Percentiles rank a stretch among this genome's conserved stretches.
These are phyloP conservation scores for Acanthamoeba quina DNA, from an alignment of 208 protist species.

Conservation along the genomic window DNA sequence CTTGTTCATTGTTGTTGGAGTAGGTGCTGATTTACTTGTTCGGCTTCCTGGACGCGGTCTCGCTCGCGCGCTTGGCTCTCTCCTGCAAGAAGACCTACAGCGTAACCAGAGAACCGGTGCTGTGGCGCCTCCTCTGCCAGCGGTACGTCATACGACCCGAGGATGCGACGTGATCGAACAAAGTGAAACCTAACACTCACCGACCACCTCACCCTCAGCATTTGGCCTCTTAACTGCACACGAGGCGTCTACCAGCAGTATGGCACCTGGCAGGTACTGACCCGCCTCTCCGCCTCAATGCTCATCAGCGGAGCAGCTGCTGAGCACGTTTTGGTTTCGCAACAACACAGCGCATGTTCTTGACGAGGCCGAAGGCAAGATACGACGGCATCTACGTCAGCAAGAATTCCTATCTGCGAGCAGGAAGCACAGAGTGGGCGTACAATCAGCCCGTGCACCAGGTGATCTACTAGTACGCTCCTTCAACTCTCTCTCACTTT, in stretches of 20 bases:
- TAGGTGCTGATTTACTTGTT: background rate
- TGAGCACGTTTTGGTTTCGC: background rate
- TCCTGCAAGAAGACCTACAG: constrained; percentile 24
- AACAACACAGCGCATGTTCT: background rate
- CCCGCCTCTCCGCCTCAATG: background rate
- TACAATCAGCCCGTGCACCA: constrained; percentile 64
- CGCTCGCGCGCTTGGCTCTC: background rate
- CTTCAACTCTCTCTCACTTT: background rate
- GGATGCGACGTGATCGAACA: background rate
- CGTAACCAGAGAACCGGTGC: background rate
- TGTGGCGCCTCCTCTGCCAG: constrained; percentile 41
- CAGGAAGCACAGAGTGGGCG: constrained; percentile 43
- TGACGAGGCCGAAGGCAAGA: background rate
- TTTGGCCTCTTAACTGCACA: background rate
- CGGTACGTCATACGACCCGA: background rate
- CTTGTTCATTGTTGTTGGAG: background rate
- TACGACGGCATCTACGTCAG: constrained; percentile 62
- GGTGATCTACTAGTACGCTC: constrained; percentile 52
- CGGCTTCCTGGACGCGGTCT: constrained; percentile 15
- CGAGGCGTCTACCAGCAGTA: constrained; percentile 21
- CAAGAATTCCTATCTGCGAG: constrained; percentile 38
- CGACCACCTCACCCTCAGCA: background rate
- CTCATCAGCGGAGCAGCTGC: too few relatives aligned
- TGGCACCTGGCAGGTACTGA: constrained; percentile 6
- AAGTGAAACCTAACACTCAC: background rate